Evolutionary conservation across 306 rosid genomes (phyloP).

Genomic region (Argentina anserina): DNA sequence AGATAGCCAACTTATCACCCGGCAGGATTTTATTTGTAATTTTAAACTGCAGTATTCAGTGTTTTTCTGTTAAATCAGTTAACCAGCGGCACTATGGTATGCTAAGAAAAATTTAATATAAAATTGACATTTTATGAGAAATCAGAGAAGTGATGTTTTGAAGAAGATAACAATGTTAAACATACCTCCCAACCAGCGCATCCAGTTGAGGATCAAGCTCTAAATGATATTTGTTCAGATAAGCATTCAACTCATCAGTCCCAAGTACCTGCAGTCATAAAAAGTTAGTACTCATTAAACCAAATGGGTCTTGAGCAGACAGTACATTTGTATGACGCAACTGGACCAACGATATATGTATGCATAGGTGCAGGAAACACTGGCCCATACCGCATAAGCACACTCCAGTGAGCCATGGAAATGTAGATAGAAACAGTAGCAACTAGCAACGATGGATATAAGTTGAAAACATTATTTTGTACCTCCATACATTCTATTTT

Average conservation of each 20-base stretch:
- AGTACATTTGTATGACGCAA: not conserved
- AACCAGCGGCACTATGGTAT: constrained; percentile 15
- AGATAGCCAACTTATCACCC: not conserved
- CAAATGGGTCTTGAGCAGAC: not conserved
- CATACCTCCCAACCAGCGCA: constrained; percentile 79
- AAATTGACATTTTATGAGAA: constrained; percentile 14
- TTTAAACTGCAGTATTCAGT: constrained; percentile 13
- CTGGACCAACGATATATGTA: not conserved
- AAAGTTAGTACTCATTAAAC: constrained; percentile 7
- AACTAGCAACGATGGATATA: not conserved
- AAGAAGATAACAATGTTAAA: constrained; percentile 2
- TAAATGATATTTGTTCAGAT: constrained; percentile 65
- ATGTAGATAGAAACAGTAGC: not conserved
- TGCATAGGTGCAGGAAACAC: not conserved
- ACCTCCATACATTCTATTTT: not conserved
- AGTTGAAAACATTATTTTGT: not conserved
- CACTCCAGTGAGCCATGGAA: not conserved
- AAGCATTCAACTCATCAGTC: constrained; percentile 79
- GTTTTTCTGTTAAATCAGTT: not conserved
- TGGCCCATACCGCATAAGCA: not conserved
- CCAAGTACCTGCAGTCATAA: constrained; percentile 65
- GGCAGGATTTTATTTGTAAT: constrained; percentile 7
- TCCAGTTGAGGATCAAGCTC: constrained; percentile 92
- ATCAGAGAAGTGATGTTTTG: constrained; percentile 7
- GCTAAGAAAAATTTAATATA: constrained; percentile 9